These are phyloP conservation scores for Cymbopogon flexuosus DNA, from an alignment of 202 grass and related monocot species.

Conservation along the genomic window DNA sequence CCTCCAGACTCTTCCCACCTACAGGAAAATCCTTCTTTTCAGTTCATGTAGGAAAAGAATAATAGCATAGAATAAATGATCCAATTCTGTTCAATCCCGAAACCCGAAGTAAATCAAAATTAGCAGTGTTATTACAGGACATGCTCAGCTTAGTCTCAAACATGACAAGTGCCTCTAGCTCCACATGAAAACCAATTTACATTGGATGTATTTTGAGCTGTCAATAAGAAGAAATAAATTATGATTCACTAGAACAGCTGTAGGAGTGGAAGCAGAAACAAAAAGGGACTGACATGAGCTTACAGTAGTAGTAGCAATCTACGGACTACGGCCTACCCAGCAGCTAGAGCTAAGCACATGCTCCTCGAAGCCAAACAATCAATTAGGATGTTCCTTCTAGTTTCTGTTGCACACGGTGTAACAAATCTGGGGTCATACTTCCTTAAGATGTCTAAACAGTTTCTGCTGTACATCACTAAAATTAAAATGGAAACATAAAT, in stretches of 20 bases:
- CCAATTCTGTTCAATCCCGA: conserved; percentile 12
- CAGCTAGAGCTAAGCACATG: neutral
- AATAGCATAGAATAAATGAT: conserved; percentile 9
- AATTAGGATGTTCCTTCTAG: neutral
- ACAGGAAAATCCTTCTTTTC: neutral
- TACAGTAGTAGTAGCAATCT: neutral
- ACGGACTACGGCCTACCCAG: neutral
- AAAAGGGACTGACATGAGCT: neutral
- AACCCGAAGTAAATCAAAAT: neutral
- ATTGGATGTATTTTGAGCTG: neutral
- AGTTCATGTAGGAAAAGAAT: neutral
- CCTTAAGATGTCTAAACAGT: neutral
- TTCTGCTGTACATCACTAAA: conserved; percentile 6
- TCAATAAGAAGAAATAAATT: neutral
- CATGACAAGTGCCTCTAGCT: conserved; percentile 15
- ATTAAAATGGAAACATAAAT: neutral
- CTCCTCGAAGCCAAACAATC: neutral
- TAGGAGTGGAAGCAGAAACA: neutral
- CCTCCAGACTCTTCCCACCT: conserved; percentile 47
- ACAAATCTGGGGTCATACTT: neutral
- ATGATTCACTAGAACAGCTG: neutral
- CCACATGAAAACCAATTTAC: neutral
- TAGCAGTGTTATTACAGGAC: neutral
- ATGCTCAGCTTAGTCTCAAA: neutral
- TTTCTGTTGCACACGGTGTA: neutral